Conservation (phyloP, 2,329 filamentous ascomycete species). For the Dendryphion nanum region DNA sequence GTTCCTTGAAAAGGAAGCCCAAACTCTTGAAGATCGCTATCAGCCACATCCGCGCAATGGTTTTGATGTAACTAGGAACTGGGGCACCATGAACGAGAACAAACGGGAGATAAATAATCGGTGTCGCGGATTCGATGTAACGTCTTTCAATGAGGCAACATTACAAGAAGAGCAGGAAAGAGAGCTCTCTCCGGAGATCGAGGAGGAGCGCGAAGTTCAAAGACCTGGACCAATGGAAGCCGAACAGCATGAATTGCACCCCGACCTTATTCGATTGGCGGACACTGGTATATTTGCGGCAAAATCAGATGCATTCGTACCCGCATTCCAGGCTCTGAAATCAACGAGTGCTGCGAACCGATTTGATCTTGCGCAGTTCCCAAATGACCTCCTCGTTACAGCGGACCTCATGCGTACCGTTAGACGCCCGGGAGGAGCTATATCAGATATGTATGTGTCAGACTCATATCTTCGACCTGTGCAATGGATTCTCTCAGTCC, state of each 20-base stretch:
- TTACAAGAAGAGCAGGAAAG: constrained; percentile 68
- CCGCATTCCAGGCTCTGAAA: constrained; percentile 48
- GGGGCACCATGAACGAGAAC: constrained; percentile 16
- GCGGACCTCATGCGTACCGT: constrained; percentile 53
- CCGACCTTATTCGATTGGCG: constrained; percentile 44
- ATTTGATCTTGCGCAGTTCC: constrained; percentile 39
- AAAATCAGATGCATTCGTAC: constrained; percentile 36
- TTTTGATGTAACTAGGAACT: constrained; percentile 2
- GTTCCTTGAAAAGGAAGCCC: constrained; percentile 58
- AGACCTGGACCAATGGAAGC: constrained; percentile 45
- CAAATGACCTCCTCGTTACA: constrained; percentile 47
- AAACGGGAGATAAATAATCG: constrained; percentile 17
- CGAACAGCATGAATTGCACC: constrained; percentile 43
- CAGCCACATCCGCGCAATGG: constrained; percentile 27
- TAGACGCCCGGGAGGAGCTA: constrained; percentile 9
- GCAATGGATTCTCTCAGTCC: constrained; percentile 51
- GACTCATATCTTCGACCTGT: constrained; percentile 56
- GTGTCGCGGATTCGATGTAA: constrained; percentile 24
- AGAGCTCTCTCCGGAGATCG: constrained; percentile 63
- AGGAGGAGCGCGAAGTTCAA: constrained; percentile 59
- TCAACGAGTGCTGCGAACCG: constrained; percentile 42
- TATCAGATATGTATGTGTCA: constrained; percentile 8
- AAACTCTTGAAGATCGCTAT: constrained; percentile 55
- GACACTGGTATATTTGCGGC: constrained; percentile 30
- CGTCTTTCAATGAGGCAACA: constrained; percentile 32